A percentile compares a stretch with the other conserved stretches of the same genome.
Evolutionary conservation across 2,329 filamentous ascomycete genomes (phyloP).

Genomic region (Atkinsonella hypoxylon): DNA sequence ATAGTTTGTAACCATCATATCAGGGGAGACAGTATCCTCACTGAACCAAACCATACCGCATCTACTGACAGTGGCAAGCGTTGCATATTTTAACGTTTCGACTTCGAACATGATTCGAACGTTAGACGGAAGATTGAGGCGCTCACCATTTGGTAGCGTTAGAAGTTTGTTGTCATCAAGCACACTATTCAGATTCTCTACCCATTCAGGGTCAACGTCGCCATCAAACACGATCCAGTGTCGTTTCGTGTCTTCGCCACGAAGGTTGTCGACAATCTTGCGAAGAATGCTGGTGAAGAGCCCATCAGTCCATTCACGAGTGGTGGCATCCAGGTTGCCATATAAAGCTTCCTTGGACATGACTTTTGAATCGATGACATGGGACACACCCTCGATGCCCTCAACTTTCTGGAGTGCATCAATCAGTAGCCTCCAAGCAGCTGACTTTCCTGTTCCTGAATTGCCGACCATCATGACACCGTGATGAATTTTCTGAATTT

Average conservation of each 20-base stretch:
- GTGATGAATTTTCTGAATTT: conserved; percentile 95
- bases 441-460: conserved; percentile 94
- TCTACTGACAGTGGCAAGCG: conserved; percentile 94
- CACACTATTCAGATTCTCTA: conserved; percentile 98
- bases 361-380: conserved; percentile 98
- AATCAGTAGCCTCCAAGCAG: conserved; percentile 84
- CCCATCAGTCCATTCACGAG: conserved; percentile 96
- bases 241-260: conserved; percentile 89
- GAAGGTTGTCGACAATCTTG: conserved; percentile 97
- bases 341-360: conserved; percentile 99
- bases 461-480: conserved; percentile 99
- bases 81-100: conserved; percentile 93
- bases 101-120: conserved; percentile 99
- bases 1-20: conserved; percentile 90
- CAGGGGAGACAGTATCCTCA: conserved; percentile 86
- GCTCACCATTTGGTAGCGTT: conserved; percentile 93
- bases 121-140: conserved; percentile 84
- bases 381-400: conserved; percentile 82
- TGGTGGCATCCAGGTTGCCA: conserved; percentile 90
- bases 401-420: conserved; percentile 87
- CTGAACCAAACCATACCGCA: conserved; percentile 99
- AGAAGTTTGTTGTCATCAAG: conserved; percentile 98
- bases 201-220: conserved; percentile 98
- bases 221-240: conserved; percentile 99
- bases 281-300: conserved; percentile 94